A percentile compares a stretch with the other conserved stretches of the same genome.
phyloP scores from a whole-genome alignment of 257 asterid species.

The Mentha longifolia region DNA sequence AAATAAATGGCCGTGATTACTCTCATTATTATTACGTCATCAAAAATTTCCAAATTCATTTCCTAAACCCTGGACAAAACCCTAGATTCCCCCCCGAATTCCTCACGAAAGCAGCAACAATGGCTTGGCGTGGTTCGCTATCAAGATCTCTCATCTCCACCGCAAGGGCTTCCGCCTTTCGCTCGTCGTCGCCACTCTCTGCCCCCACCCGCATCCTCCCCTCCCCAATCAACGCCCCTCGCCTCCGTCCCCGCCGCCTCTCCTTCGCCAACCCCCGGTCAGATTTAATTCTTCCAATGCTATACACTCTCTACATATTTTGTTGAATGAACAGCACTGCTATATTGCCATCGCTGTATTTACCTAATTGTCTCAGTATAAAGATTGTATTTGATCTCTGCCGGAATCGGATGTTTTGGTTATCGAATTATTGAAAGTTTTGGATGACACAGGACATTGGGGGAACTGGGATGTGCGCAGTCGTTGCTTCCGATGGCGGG shows the following conservation, averaged over 20 bases:
- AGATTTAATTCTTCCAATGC: background rate
- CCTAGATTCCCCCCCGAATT: constrained; percentile 24
- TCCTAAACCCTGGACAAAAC: constrained; percentile 36
- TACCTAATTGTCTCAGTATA: background rate
- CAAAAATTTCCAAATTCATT: background rate
- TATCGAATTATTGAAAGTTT: background rate
- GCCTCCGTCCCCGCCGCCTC: constrained; percentile 58
- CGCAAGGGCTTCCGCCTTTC: constrained; percentile 63
- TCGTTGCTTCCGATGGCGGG: constrained; percentile 68
- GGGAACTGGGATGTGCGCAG: constrained; percentile 66
- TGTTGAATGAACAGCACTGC: background rate
- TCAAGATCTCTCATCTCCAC: constrained; percentile 71
- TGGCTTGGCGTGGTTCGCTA: constrained; percentile 92
- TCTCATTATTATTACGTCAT: too few species aligned
- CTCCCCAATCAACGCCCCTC: constrained; percentile 40
- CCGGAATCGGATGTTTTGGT: background rate
- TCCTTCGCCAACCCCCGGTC: constrained; percentile 71
- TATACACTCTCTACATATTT: background rate
- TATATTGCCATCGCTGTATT: background rate
- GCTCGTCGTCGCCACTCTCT: constrained; percentile 58
- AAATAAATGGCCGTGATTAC: too few species aligned
- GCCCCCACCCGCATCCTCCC: constrained; percentile 51
- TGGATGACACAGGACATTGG: constrained; percentile 55
- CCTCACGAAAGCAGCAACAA: constrained; percentile 30
- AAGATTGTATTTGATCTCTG: background rate